These are phyloP conservation scores for Aspergillus sp. DNA, from an alignment of 2,329 filamentous ascomycete genomes.

Conservation along the genomic window DNA sequence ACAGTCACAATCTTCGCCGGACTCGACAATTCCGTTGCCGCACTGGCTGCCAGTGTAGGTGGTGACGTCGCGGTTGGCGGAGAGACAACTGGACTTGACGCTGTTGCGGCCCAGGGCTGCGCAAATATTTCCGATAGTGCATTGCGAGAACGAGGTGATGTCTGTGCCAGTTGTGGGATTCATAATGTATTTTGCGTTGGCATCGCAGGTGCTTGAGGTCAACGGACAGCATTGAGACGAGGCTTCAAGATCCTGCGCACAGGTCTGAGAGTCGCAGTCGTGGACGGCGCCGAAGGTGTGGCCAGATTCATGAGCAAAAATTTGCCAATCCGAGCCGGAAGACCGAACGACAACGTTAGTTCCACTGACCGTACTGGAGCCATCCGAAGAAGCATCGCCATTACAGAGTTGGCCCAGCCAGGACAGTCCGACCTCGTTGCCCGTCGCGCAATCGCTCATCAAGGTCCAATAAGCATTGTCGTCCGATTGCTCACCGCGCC, in stretches of 20 bases:
- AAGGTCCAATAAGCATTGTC: conserved; percentile 92
- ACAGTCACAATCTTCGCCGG: conserved; percentile 94
- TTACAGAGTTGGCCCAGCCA: conserved; percentile 90
- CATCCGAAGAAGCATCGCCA: conserved; percentile 52
- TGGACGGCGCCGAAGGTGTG: conserved; percentile 97
- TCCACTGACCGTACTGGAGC: conserved; percentile 72
- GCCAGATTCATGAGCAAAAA: conserved; percentile 90
- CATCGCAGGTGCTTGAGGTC: conserved; percentile 67
- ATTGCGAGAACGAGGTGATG: conserved; percentile 81
- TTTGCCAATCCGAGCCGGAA: conserved; percentile 84
- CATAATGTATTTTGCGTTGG: conserved; percentile 84
- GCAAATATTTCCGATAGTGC: conserved; percentile 92
- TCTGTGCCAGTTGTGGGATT: conserved; percentile 79
- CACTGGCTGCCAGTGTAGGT: conserved; percentile 84
- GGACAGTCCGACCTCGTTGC: conserved; percentile 82
- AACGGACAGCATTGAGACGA: conserved; percentile 80
- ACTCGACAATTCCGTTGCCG: conserved; percentile 95
- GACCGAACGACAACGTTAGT: conserved; percentile 89
- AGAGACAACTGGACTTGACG: conserved; percentile 75
- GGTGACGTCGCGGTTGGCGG: conserved; percentile 79
- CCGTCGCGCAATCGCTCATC: conserved; percentile 78
- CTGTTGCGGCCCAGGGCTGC: conserved; percentile 76
- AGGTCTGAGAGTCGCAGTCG: conserved; percentile 75
- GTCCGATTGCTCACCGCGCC: conserved; percentile 78
- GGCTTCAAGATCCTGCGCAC: conserved; percentile 62